phyloP scores from a whole-genome alignment of 2,329 filamentous ascomycete genomes.

The Diaporthe batatas region DNA sequence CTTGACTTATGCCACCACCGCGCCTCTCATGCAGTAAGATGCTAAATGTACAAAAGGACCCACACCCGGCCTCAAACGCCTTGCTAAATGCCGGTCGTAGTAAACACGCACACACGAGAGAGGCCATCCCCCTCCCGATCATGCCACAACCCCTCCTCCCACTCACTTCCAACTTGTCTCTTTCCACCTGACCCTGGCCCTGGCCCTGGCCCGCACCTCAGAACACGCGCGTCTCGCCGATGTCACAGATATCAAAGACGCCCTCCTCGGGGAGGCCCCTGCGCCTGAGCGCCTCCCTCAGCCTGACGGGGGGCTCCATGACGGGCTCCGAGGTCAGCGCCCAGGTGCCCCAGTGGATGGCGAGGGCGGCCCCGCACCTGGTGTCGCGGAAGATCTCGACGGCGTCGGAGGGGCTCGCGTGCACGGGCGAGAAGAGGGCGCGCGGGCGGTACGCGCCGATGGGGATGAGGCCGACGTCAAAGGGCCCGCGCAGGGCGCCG shows the following conservation, averaged over 20 bases:
- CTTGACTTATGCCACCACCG: background rate
- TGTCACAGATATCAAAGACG: conserved; percentile 84
- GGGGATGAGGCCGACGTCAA: conserved; percentile 91
- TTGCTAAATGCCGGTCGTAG: conserved; percentile 6
- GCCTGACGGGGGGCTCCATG: conserved; percentile 80
- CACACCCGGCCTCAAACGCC: conserved; percentile 5
- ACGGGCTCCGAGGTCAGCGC: conserved; percentile 88
- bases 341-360: conserved; percentile 96
- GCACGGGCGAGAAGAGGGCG: conserved; percentile 81
- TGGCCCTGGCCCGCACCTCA: conserved; percentile 55
- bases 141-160: background rate
- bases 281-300: conserved; percentile 78
- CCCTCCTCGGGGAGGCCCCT: conserved; percentile 78
- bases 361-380: conserved; percentile 81
- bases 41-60: conserved; percentile 2
- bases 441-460: conserved; percentile 90
- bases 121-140: background rate
- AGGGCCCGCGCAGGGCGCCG: conserved; percentile 83
- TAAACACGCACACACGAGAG: background rate
- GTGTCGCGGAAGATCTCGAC: conserved; percentile 93
- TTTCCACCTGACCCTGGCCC: too few relatives aligned
- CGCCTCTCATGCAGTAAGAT: background rate
- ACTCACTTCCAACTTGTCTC: too few relatives aligned
- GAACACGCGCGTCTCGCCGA: conserved; percentile 87
- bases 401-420: conserved; percentile 87